phyloP scores from a whole-genome alignment of 805 yeast species.

The Diddensiella caesifluorescens region DNA sequence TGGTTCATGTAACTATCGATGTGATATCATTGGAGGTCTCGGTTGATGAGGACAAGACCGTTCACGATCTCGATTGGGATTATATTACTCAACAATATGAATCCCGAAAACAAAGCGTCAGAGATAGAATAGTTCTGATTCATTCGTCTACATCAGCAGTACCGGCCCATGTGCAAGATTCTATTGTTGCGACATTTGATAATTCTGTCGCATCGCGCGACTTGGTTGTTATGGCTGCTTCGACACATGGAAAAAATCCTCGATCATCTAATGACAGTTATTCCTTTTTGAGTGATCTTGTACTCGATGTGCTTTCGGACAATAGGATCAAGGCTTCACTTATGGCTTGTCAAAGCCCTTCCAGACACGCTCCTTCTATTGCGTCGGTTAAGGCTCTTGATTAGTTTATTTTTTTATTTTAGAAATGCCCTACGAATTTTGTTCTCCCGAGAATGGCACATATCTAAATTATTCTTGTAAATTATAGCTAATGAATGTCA shows the following conservation, averaged over 20 bases:
- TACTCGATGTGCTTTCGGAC: slow-evolving; percentile 3
- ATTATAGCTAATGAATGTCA: no score
- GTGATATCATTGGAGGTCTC: slow-evolving; percentile 3
- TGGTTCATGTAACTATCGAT: slow-evolving; percentile 15
- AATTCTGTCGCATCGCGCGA: not conserved
- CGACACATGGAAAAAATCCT: not conserved
- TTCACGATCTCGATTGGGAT: slow-evolving; percentile 12
- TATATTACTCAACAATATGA: slow-evolving; percentile 1
- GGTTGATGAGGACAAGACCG: slow-evolving; percentile 11
- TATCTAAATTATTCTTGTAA: no score
- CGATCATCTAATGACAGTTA: no score
- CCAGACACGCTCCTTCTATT: not conserved
- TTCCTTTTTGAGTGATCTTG: no score
- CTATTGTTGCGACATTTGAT: not conserved
- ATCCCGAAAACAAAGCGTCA: not conserved
- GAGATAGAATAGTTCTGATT: not conserved
- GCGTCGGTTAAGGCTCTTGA: no score
- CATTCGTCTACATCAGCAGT: slow-evolving; percentile 2
- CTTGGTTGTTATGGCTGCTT: not conserved
- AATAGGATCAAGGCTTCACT: slow-evolving; percentile 8
- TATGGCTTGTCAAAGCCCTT: slow-evolving; percentile 8
- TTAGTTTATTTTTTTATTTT: no score
- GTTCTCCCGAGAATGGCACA: no score
- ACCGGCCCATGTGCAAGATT: not conserved
- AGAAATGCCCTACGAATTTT: no score